Evolutionary conservation across 768 basidiomycete genomes (phyloP).

Genomic region (Brasilioporus rufonigricans): DNA sequence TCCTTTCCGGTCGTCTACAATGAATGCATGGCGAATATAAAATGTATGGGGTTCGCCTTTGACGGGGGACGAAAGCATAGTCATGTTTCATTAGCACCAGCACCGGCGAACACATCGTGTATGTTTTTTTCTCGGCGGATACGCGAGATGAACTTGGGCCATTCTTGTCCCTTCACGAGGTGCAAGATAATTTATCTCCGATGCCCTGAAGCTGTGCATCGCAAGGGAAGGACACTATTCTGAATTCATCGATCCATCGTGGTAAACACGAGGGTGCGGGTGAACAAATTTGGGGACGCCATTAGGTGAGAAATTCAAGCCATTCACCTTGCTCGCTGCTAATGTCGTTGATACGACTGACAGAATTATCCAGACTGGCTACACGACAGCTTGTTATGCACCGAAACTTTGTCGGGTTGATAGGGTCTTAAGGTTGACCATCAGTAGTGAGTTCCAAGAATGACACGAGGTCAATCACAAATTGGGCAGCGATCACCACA

Average conservation of each 20-base stretch:
- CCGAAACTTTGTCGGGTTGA: conserved; percentile 10
- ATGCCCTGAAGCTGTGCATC: conserved; percentile 26
- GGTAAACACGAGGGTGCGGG: conserved; percentile 30
- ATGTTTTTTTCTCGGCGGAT: conserved; percentile 17
- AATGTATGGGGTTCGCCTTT: conserved; percentile 8
- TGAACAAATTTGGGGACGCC: conserved; percentile 11
- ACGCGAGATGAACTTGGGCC: conserved; percentile 14
- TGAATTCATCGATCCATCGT: conserved; percentile 26
- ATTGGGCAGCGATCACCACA: conserved; percentile 14
- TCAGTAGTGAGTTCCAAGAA: conserved; percentile 10
- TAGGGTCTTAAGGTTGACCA: conserved; percentile 13
- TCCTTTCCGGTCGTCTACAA: conserved; percentile 12
- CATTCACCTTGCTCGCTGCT: conserved; percentile 12
- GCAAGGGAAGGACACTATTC: conserved; percentile 16
- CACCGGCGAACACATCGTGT: not conserved
- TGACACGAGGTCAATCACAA: conserved; percentile 22
- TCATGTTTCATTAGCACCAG: not conserved
- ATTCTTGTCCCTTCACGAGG: conserved; percentile 19
- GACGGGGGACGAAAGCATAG: not conserved
- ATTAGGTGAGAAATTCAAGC: conserved; percentile 9
- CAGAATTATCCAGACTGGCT: conserved; percentile 2
- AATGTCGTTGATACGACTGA: conserved; percentile 8
- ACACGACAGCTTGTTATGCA: not conserved
- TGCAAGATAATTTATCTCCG: conserved; percentile 28
- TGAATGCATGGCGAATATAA: conserved; percentile 13